These are phyloP conservation scores for Rhynchosporium secalis DNA, from an alignment of 2,329 filamentous ascomycete species.

Conservation along the genomic window DNA sequence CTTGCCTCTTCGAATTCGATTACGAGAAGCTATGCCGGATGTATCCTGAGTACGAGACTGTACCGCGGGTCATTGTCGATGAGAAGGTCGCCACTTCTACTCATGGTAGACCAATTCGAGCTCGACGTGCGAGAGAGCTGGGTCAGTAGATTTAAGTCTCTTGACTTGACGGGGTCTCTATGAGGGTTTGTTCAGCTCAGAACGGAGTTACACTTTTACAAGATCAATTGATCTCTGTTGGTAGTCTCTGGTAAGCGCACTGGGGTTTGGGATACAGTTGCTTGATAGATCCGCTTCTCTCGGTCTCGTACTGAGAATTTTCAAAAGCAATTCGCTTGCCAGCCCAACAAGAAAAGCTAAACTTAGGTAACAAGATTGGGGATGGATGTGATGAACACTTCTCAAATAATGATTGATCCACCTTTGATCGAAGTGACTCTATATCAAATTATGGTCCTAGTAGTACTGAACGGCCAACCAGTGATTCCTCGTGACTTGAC, in stretches of 20 bases:
- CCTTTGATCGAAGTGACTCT: no score
- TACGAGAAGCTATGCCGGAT: slow-evolving; percentile 1
- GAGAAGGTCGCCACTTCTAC: neutral
- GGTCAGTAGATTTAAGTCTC: neutral
- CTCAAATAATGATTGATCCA: no score
- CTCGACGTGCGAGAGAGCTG: neutral
- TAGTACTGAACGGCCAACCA: no score
- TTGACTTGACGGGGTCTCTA: neutral
- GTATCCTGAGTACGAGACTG: slow-evolving; percentile 2
- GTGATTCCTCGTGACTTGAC: no score
- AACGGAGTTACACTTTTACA: no score
- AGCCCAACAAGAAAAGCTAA: no score
- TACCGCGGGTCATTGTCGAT: neutral
- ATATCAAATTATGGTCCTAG: no score
- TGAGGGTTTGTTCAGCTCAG: neutral
- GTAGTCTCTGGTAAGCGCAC: neutral
- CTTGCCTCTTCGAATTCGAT: neutral
- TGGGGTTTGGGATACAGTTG: neutral
- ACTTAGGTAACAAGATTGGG: no score
- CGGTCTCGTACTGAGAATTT: neutral
- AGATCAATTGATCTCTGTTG: no score
- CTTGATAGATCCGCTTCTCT: neutral
- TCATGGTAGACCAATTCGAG: neutral
- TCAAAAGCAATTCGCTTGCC: no score
- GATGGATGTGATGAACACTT: no score